Evolutionary conservation across 306 rosid genomes (phyloP).

Genomic region (Prunus davidiana): DNA sequence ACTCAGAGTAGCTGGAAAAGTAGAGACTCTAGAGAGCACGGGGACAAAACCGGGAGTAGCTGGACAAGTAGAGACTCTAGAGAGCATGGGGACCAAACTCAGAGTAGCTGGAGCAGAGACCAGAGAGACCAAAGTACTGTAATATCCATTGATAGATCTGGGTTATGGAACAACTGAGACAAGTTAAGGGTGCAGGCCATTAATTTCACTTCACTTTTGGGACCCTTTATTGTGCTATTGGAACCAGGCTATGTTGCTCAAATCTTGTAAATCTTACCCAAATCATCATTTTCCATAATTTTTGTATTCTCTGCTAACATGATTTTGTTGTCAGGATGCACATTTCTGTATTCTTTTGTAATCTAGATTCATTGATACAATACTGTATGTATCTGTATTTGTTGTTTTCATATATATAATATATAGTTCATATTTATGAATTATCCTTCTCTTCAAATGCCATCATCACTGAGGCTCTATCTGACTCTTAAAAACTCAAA

Average conservation of each 20-base stretch:
- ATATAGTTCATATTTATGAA: background rate
- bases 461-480: too few relatives aligned
- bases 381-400: conserved; percentile 21
- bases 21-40: conserved; percentile 30
- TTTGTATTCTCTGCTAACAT: conserved; percentile 23
- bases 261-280: conserved; percentile 42
- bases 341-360: conserved; percentile 32
- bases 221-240: background rate
- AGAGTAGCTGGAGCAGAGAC: conserved; percentile 58
- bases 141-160: conserved; percentile 45
- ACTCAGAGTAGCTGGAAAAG: conserved; percentile 74
- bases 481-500: too few relatives aligned
- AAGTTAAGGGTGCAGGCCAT: conserved; percentile 3
- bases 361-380: conserved; percentile 19
- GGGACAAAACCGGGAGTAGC: conserved; percentile 50
- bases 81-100: conserved; percentile 47
- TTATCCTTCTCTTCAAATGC: background rate
- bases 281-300: background rate
- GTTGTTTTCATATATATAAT: background rate
- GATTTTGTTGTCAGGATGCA: conserved; percentile 30
- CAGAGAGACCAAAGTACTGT: conserved; percentile 26
- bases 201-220: background rate
- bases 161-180: conserved; percentile 54
- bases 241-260: conserved; percentile 11
- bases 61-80: conserved; percentile 39